phyloP scores from a whole-genome alignment of 306 rosid genomes.

The Vachellia pachyceras region DNA sequence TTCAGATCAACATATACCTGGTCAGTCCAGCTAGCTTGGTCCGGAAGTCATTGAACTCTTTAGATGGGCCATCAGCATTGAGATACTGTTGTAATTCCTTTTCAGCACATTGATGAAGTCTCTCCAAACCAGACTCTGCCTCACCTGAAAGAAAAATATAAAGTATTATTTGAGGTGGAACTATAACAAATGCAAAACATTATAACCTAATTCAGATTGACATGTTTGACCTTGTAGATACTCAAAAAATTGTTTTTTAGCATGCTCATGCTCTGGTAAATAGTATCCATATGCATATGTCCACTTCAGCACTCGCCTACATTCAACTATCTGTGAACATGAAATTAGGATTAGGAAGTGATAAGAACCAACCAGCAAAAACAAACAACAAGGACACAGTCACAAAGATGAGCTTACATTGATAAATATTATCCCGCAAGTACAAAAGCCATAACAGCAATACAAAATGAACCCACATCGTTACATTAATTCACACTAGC shows the following conservation, averaged over 20 bases:
- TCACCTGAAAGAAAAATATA: slow-evolving; percentile 53
- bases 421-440: not conserved
- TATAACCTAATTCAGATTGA: slow-evolving; percentile 25
- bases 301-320: slow-evolving; percentile 97
- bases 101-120: slow-evolving; percentile 86
- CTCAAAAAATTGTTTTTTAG: slow-evolving; percentile 78
- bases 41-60: slow-evolving; percentile 72
- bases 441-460: not conserved
- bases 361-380: not conserved
- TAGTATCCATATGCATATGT: slow-evolving; percentile 96
- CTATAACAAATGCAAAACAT: slow-evolving; percentile 28
- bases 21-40: slow-evolving; percentile 82
- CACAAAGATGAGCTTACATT: not conserved
- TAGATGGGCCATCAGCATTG: slow-evolving; percentile 60
- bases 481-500: not conserved
- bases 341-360: not conserved
- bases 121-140: slow-evolving; percentile 84
- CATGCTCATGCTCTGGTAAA: slow-evolving; percentile 78
- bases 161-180: slow-evolving; percentile 5
- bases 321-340: slow-evolving; percentile 86
- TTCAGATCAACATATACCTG: slow-evolving; percentile 44
- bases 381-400: not conserved
- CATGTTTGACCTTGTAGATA: slow-evolving; percentile 69
- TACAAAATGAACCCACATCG: not conserved
- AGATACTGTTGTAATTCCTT: slow-evolving; percentile 72